Evolutionary conservation across 805 yeast species (phyloP).

Genomic region (Kazachstania africana): DNA sequence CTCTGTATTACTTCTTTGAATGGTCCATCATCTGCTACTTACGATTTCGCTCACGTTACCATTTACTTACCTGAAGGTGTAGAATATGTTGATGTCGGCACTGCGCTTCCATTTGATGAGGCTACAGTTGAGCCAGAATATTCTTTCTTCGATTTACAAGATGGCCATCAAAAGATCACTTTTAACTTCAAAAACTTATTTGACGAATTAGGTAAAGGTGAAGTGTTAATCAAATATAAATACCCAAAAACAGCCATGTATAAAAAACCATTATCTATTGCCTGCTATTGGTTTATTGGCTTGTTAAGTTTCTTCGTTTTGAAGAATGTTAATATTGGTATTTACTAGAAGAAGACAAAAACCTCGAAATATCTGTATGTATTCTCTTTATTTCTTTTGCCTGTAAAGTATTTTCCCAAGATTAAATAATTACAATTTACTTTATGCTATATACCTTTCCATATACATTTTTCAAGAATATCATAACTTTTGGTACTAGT

Average conservation of each 20-base stretch:
- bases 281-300: constrained; percentile 50
- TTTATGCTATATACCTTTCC: constrained; percentile 22
- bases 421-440: not conserved
- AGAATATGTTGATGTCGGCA: constrained; percentile 38
- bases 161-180: constrained; percentile 69
- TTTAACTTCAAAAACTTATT: constrained; percentile 49
- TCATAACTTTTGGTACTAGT: constrained; percentile 29
- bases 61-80: constrained; percentile 87
- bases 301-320: constrained; percentile 42
- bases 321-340: constrained; percentile 34
- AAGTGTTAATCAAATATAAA: constrained; percentile 50
- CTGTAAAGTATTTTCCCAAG: not conserved
- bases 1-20: constrained; percentile 60
- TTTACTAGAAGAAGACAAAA: constrained; percentile 6
- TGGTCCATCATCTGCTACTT: constrained; percentile 60
- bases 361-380: not conserved
- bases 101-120: constrained; percentile 35
- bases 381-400: not conserved
- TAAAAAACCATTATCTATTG: constrained; percentile 55
- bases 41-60: constrained; percentile 46
- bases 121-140: constrained; percentile 25
- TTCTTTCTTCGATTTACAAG: constrained; percentile 60
- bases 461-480: constrained; percentile 22
- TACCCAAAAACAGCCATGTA: constrained; percentile 43
- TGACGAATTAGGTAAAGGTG: constrained; percentile 51